These are phyloP conservation scores for Vitis rotundifolia DNA, from an alignment of 164 flowering plant species.

Conservation along the genomic window DNA sequence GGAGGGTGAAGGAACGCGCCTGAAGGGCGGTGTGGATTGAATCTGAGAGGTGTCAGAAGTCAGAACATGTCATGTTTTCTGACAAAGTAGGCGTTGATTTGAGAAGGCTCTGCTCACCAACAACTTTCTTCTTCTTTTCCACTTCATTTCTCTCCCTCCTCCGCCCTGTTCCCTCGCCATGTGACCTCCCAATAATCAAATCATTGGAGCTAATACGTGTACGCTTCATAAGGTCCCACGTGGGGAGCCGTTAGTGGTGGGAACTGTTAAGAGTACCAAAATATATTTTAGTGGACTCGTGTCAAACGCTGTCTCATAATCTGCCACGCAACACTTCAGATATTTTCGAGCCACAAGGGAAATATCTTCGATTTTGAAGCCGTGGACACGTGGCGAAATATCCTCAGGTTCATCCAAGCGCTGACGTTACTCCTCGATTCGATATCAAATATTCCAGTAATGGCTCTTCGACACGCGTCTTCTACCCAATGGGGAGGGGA, in stretches of 20 bases:
- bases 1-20: no score
- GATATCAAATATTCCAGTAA: conserved; percentile 3
- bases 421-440: conserved; percentile 15
- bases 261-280: no score
- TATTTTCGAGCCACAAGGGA: conserved; percentile 20
- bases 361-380: conserved; percentile 2
- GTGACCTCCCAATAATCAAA: not conserved
- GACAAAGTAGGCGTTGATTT: no score
- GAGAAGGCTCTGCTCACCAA: no score
- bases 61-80: no score
- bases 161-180: no score
- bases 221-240: not conserved
- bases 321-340: conserved; percentile 11
- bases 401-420: not conserved
- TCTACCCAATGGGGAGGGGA: not conserved
- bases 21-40: no score
- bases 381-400: conserved; percentile 9
- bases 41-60: no score
- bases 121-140: no score
- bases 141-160: no score
- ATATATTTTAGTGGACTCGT: not conserved
- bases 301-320: not conserved
- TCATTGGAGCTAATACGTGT: not conserved
- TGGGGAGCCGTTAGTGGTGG: not conserved
- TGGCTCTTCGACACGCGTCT: conserved; percentile 5